These are phyloP conservation scores for Dictyostelium brefeldianum DNA, from an alignment of 78 protist genomes.

Conservation along the genomic window DNA sequence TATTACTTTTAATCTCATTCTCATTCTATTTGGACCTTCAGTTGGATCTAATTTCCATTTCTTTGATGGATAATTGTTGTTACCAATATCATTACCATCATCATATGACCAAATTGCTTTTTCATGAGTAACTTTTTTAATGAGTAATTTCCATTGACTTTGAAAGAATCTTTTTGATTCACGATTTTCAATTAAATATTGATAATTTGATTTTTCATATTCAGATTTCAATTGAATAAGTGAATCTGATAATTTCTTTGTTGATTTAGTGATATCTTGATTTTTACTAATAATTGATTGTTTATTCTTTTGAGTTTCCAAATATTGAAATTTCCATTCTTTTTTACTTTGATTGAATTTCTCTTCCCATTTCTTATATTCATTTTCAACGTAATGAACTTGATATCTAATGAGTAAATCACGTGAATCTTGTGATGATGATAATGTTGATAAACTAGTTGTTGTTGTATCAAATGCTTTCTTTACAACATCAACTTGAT, in stretches of 20 bases:
- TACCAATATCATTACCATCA: neutral
- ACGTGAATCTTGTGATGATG: neutral
- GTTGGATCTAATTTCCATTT: slow-evolving; percentile 84
- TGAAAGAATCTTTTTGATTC: slow-evolving; percentile 61
- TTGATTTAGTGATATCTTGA: slow-evolving; percentile 44
- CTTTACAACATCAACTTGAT: neutral
- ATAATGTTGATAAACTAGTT: neutral
- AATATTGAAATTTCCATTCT: slow-evolving; percentile 71
- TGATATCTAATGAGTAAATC: slow-evolving; percentile 28
- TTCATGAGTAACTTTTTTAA: slow-evolving; percentile 68
- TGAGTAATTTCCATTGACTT: slow-evolving; percentile 62
- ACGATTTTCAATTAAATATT: slow-evolving; percentile 12
- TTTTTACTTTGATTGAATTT: slow-evolving; percentile 23
- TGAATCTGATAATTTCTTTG: slow-evolving; percentile 48
- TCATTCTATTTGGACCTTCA: slow-evolving; percentile 72
- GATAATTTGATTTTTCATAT: slow-evolving; percentile 34
- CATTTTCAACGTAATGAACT: slow-evolving; percentile 31
- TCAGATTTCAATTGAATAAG: slow-evolving; percentile 32
- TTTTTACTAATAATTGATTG: slow-evolving; percentile 38
- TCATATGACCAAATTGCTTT: slow-evolving; percentile 66
- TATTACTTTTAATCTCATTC: slow-evolving; percentile 55
- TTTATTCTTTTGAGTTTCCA: slow-evolving; percentile 64
- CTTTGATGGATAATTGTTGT: neutral
- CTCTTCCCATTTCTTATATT: slow-evolving; percentile 76
- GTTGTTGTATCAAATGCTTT: neutral